Evolutionary conservation across 2,329 filamentous ascomycete genomes (phyloP).

Genomic region (Exophiala oligosperma): DNA sequence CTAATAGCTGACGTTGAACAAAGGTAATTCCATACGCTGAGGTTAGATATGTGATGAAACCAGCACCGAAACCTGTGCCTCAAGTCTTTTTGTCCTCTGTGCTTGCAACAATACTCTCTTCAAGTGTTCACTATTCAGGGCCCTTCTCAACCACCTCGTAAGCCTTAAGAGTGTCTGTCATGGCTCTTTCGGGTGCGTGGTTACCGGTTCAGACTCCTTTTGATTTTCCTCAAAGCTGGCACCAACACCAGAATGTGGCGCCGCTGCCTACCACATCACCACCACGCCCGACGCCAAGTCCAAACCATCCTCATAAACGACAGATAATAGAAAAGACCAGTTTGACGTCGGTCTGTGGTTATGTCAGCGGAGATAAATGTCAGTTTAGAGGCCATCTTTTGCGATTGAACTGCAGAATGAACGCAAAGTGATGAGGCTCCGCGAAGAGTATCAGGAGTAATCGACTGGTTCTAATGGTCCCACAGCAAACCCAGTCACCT

Average conservation of each 20-base stretch:
- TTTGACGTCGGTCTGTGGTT: slow-evolving; percentile 1
- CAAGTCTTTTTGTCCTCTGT: too few relatives aligned
- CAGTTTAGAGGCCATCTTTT: not conserved
- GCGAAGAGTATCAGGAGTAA: not conserved
- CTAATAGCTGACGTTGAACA: too few relatives aligned
- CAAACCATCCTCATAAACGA: not conserved
- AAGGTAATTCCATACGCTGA: too few relatives aligned
- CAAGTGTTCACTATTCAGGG: too few relatives aligned
- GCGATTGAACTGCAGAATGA: too few relatives aligned
- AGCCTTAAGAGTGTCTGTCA: not conserved
- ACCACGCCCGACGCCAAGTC: not conserved
- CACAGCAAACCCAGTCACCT: not conserved
- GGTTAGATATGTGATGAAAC: too few relatives aligned
- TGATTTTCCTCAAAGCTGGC: not conserved
- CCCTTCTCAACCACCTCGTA: too few relatives aligned
- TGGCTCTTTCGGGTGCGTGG: not conserved
- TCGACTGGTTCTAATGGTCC: not conserved
- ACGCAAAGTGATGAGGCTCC: not conserved
- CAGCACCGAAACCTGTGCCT: too few relatives aligned
- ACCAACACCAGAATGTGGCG: not conserved
- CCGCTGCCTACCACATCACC: not conserved
- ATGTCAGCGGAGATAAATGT: not conserved
- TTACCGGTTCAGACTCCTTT: not conserved
- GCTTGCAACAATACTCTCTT: too few relatives aligned
- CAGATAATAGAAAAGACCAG: not conserved